Base-by-base conservation (phyloP, 202 grass and related monocot species). In the Elaeis oleifera region DNA sequence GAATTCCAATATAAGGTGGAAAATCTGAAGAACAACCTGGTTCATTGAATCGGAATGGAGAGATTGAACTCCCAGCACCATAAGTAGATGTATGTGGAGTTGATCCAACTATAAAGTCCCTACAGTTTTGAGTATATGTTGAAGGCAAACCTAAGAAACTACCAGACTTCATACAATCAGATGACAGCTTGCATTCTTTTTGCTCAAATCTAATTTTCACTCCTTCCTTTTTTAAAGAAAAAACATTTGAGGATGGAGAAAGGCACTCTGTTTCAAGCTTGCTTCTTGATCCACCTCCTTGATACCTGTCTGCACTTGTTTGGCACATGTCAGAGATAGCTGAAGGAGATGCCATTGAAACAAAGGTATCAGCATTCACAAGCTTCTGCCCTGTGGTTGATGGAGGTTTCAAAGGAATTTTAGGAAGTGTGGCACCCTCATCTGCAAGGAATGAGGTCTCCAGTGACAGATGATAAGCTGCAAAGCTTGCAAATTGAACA, bases 401-500 rank as follows among this genome's bases (percentile, higher is more conserved):
- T 5, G 31, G 32, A 71, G 68, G 62, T 70, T 60, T 36, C 67
- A 59, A 80, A 79, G 67, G 62, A 75, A 75, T 68, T 62, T 56
- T 79, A 50, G 80, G 74, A 63, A 86, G 36, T 60, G 67, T 82
- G 29, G 90, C 86, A 4, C 90, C 90, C 74, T 90, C 90, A 60
- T 95, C 90, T 27, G 80, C 83, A 71, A 95, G 73, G 52, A 90
- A 95, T 64, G 90, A 95, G 17, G 73, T 85, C 73, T 95, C 80
- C 50, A 85, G 67, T 66, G 69, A 90, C 50, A 95, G 81, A 74
- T 95, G 90, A 81, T 95, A 88, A 31, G 90, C 83, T 68, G 90
- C 90, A 80, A 95, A 95, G 18, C 78, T 73, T 75, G 86, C 86
- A 61, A 85, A 76, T 60, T 85, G 81, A 49, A 83, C 71, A 53